phyloP scores from a whole-genome alignment of 495 filamentous ascomycete species.

The Hypomontagnella submonticulosa region DNA sequence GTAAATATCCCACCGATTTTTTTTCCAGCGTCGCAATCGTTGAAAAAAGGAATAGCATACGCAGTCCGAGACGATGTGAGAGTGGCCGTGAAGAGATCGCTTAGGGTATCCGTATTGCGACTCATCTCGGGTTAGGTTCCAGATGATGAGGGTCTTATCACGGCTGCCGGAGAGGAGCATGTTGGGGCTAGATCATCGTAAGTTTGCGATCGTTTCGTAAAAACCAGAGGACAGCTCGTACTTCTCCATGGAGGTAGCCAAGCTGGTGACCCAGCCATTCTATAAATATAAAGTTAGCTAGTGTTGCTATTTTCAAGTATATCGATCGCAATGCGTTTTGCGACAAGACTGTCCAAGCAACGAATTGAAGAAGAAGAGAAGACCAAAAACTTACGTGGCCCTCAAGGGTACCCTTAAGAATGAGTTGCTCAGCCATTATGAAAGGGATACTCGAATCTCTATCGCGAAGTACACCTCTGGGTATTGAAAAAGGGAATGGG shows the following conservation, averaged over 20 bases:
- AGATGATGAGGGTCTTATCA: conserved; percentile 99
- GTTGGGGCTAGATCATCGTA: conserved; percentile 79
- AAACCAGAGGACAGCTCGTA: conserved; percentile 58
- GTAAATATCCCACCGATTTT: conserved; percentile 42
- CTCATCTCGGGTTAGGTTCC: conserved; percentile 99
- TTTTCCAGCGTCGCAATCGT: conserved; percentile 32
- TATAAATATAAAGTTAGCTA: conserved; percentile 40
- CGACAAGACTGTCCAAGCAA: neutral
- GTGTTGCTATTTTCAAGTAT: conserved; percentile 32
- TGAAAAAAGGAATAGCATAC: conserved; percentile 77
- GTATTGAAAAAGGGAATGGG: conserved; percentile 25
- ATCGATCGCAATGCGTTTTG: neutral
- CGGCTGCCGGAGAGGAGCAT: conserved; percentile 98
- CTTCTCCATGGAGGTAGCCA: conserved; percentile 99
- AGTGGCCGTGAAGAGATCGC: conserved; percentile 97
- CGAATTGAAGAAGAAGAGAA: neutral
- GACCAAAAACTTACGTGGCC: conserved; percentile 77
- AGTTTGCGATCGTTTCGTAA: conserved; percentile 33
- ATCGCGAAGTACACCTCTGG: conserved; percentile 42
- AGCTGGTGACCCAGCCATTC: conserved; percentile 81
- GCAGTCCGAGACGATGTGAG: conserved; percentile 99
- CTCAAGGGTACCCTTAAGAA: conserved; percentile 97
- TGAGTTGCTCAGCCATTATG: conserved; percentile 91
- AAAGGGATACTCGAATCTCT: conserved; percentile 46
- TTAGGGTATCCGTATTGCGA: conserved; percentile 97